Evolutionary conservation across 768 basidiomycete species (phyloP), one percentile per base, ranked within the genome.

Genomic region (Russula olivacea): DNA sequence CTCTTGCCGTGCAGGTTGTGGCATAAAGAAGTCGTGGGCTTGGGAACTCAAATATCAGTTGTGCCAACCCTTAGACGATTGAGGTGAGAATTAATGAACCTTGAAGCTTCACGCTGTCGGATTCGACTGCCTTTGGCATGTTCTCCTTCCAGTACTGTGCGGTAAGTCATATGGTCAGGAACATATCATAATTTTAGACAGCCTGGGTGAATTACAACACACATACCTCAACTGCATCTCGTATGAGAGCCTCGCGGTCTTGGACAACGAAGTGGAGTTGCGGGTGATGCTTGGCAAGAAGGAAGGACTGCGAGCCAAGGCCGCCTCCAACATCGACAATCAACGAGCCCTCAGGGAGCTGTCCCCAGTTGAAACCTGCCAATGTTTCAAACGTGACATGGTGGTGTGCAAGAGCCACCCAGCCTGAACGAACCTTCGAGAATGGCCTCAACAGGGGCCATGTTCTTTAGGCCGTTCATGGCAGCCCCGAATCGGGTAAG

Each of bases 11-110:
- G 34, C 25, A 2, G 50, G 72, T 61, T 69, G 71, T 14, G 65
- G 73, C 68, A 36, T 70, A 67, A 63, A 72, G 71, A 62, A 72
- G 69, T 59, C 66, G 61, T 66, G 69, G 50, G 21, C 70, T 55
- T 53, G 40, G 15, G 17, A n/a, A 28, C n/a, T 12, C 34, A 34
- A 34, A 34, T 12, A 30, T 51, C 19, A 56, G 25, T 8, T 5
- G 10, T 47, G 3, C 9, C 14, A 36, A n/a, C 3, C 5, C 15
- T 34, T 4, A 68, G 50, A 23, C 1, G 40, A 36, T 23, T 19
- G 17, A 25, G 41, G 19, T n/a, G 17, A 23, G 15, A 25, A 40
- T 1, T 12, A 34, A 34, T 59, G 2, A 23, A 74, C 72, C 65
- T 61, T 70, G 54, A 23, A 71, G 61, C 15, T 25, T 25, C 48